These are phyloP conservation scores for Scheffersomyces insectosa DNA, from an alignment of 1,139 yeast genomes.

Conservation along the genomic window DNA sequence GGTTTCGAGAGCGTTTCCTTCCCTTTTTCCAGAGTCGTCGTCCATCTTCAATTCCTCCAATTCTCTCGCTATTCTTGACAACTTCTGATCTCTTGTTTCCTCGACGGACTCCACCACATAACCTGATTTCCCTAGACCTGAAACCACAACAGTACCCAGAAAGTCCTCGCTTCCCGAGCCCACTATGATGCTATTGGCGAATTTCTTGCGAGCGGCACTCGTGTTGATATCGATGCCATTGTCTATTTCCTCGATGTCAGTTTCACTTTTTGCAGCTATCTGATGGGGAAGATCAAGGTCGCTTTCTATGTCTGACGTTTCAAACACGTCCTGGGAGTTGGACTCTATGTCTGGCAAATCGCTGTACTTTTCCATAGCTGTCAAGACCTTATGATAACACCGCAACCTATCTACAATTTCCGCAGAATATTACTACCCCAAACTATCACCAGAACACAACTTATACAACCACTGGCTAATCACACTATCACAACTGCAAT, in stretches of 20 bases:
- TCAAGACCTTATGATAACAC: too few relatives aligned
- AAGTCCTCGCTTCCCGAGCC: conserved; percentile 25
- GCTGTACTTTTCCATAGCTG: conserved; percentile 19
- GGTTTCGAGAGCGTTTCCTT: neutral
- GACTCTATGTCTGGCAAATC: conserved; percentile 30
- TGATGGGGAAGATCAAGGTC: conserved; percentile 16
- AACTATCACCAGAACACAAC: too few relatives aligned
- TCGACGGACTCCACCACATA: conserved; percentile 22
- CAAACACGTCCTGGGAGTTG: conserved; percentile 41
- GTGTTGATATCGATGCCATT: conserved; percentile 20
- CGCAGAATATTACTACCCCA: too few relatives aligned
- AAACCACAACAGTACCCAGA: conserved; percentile 32
- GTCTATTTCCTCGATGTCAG: conserved; percentile 16
- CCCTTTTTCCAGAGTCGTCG: conserved; percentile 9
- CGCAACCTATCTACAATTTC: too few relatives aligned
- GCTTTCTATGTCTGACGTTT: conserved; percentile 52
- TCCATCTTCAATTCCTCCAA: conserved; percentile 34
- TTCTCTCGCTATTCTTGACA: conserved; percentile 47
- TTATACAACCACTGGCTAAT: too few relatives aligned
- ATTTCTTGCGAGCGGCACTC: conserved; percentile 21
- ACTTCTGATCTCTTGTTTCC: conserved; percentile 44
- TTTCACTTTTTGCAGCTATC: conserved; percentile 7
- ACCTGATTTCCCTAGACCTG: conserved; percentile 24
- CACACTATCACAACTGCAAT: too few relatives aligned
- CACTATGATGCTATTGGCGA: conserved; percentile 18